Conservation (phyloP, 2,329 filamentous ascomycete genomes). For the Raffaelea ambrosiae region DNA sequence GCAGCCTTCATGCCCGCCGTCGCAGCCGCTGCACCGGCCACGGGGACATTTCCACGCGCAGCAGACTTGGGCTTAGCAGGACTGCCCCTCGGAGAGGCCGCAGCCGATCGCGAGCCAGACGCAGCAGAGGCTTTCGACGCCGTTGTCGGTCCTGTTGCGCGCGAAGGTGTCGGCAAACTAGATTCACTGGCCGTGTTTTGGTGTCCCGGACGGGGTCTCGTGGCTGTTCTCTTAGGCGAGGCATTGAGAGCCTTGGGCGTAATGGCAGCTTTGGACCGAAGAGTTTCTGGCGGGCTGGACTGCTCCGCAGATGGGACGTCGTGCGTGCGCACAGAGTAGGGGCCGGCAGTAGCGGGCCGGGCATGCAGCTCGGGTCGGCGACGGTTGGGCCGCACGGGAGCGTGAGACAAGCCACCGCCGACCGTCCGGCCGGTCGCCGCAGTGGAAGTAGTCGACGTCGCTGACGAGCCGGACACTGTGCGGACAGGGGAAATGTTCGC, state of each 20-base stretch:
- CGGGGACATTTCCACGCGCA: neutral
- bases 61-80: slow-evolving; percentile 21
- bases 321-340: slow-evolving; percentile 54
- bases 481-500: slow-evolving; percentile 48
- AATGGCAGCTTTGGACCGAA: slow-evolving; percentile 32
- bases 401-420: slow-evolving; percentile 52
- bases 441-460: slow-evolving; percentile 17
- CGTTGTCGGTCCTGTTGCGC: too few relatives aligned
- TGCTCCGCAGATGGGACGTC: slow-evolving; percentile 31
- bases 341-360: slow-evolving; percentile 56
- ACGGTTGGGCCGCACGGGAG: slow-evolving; percentile 53
- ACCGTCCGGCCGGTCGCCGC: slow-evolving; percentile 26
- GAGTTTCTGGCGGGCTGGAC: slow-evolving; percentile 36
- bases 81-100: slow-evolving; percentile 17
- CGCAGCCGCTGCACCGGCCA: too few relatives aligned
- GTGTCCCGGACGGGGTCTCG: slow-evolving; percentile 39
- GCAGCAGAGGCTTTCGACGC: slow-evolving; percentile 13
- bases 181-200: slow-evolving; percentile 42
- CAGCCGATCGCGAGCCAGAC: neutral
- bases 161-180: slow-evolving; percentile 36
- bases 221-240: slow-evolving; percentile 43
- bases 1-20: too few relatives aligned
- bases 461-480: slow-evolving; percentile 28
- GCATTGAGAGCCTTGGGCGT: slow-evolving; percentile 43
- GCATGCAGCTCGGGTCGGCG: slow-evolving; percentile 49